Conservation (phyloP, 441 rosid species). For the Bruguiera hainesii region DNA sequence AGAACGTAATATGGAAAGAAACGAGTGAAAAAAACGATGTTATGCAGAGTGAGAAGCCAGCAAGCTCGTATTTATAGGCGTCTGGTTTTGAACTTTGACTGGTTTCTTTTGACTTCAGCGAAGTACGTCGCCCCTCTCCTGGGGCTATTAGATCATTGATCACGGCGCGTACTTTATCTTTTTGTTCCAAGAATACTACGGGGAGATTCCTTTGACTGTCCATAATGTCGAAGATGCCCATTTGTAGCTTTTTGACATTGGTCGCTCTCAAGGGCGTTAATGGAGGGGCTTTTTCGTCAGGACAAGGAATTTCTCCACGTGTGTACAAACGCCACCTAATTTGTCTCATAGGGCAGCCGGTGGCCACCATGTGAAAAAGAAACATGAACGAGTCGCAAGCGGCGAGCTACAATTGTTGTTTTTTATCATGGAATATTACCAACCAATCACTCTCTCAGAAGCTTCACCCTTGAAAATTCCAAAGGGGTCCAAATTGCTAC, state of each 20-base stretch:
- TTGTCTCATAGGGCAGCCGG: background rate
- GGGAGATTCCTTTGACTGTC: no score
- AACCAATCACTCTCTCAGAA: no score
- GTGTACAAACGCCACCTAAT: background rate
- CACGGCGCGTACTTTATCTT: background rate
- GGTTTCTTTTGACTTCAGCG: background rate
- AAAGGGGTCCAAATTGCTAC: no score
- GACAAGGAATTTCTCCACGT: background rate
- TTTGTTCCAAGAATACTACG: background rate
- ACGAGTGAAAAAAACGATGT: background rate
- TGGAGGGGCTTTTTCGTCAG: background rate
- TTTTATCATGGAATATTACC: no score
- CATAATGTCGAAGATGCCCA: background rate
- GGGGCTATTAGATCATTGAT: background rate
- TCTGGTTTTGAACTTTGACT: conserved; percentile 16
- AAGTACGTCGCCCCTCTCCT: background rate
- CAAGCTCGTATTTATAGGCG: conserved; percentile 10
- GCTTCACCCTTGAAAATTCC: no score
- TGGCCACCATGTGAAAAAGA: no score
- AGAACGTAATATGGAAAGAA: no score
- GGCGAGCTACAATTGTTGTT: no score
- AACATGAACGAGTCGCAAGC: no score
- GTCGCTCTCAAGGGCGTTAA: background rate
- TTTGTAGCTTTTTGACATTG: background rate
- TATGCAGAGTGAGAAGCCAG: background rate